Conservation (phyloP, 1,139 yeast species). For the Nakaseomyces uthaithaninus region DNA sequence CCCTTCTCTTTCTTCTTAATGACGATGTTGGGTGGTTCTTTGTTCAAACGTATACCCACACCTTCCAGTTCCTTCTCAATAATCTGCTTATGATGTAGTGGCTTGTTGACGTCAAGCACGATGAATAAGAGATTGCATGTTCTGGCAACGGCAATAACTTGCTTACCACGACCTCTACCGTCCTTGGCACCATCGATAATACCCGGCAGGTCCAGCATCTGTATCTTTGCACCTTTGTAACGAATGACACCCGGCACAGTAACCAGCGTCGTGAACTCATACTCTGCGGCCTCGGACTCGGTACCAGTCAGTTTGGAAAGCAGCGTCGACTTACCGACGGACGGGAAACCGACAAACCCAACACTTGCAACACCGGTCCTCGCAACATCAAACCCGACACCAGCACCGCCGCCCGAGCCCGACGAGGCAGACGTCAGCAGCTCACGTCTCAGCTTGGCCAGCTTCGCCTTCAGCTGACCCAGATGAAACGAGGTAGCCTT, state of each 20-base stretch:
- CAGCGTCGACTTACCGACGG: constrained; percentile 93
- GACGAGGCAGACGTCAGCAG: constrained; percentile 70
- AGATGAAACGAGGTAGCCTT: constrained; percentile 93
- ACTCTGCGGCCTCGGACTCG: constrained; percentile 94
- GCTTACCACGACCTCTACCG: constrained; percentile 98
- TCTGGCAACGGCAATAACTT: constrained; percentile 96
- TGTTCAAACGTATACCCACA: constrained; percentile 89
- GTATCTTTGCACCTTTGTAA: constrained; percentile 94
- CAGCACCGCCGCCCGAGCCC: constrained; percentile 83
- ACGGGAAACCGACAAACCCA: constrained; percentile 96
- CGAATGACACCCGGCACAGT: constrained; percentile 96
- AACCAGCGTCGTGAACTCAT: constrained; percentile 93
- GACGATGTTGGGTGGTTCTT: constrained; percentile 83
- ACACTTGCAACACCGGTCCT: constrained; percentile 96
- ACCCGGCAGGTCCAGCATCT: constrained; percentile 97
- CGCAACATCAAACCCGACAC: constrained; percentile 91
- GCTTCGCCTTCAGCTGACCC: constrained; percentile 93
- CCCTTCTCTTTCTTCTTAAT: constrained; percentile 92
- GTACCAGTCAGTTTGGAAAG: constrained; percentile 87
- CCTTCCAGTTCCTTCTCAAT: constrained; percentile 95
- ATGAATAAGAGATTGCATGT: constrained; percentile 88
- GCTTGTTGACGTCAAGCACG: constrained; percentile 92
- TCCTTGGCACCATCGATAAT: constrained; percentile 98
- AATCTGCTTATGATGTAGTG: constrained; percentile 84
- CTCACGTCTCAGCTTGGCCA: constrained; percentile 91